phyloP scores from a whole-genome alignment of 306 rosid species.

The Fragaria ananassa region DNA sequence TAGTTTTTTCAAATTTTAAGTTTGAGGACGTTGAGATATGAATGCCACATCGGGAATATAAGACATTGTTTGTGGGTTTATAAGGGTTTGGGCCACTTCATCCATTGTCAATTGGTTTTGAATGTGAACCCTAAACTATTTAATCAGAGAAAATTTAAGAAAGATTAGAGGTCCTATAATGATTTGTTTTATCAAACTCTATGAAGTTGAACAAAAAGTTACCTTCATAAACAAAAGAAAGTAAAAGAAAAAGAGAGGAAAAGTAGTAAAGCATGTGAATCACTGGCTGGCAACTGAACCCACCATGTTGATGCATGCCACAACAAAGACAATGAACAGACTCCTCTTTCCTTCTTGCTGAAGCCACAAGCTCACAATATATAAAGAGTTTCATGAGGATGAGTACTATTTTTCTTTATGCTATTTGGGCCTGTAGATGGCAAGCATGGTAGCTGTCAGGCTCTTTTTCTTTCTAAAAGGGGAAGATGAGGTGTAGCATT shows the following conservation, averaged over 20 bases:
- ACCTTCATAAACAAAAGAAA: background rate
- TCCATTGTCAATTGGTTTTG: no score
- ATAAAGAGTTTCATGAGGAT: background rate
- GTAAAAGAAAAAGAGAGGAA: background rate
- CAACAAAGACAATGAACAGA: background rate
- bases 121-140: no score
- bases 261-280: background rate
- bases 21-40: background rate
- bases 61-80: no score
- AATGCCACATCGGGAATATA: no score
- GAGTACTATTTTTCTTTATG: background rate
- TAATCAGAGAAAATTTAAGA: no score
- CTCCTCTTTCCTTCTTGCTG: background rate
- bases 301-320: background rate
- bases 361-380: background rate
- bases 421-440: background rate
- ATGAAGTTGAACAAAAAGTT: background rate
- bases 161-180: background rate
- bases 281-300: constrained; percentile 1
- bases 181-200: background rate
- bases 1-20: background rate
- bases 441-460: background rate
- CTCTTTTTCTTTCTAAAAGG: background rate
- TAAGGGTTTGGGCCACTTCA: no score
- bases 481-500: background rate